Percentiles rank a stretch among this genome's conserved stretches.
Conservation (phyloP, 2,329 filamentous ascomycete species). For the Zopfia rhizophila region DNA sequence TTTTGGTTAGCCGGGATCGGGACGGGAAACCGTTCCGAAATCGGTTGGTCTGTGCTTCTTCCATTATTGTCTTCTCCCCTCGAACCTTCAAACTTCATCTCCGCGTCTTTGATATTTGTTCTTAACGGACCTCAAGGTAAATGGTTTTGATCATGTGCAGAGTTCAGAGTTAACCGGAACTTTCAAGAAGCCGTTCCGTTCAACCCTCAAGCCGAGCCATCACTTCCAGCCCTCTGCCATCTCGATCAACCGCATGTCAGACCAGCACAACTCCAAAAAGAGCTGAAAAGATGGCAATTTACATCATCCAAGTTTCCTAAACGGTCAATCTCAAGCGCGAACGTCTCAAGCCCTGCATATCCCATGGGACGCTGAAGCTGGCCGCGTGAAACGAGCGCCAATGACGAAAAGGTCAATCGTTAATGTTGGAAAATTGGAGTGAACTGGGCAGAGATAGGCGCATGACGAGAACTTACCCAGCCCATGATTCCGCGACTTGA, state of each 20-base stretch:
- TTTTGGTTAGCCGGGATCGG: too few relatives aligned
- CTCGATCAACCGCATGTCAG: conserved; percentile 14
- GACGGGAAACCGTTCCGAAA: too few relatives aligned
- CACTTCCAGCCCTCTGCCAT: conserved; percentile 8
- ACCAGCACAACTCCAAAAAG: conserved; percentile 5
- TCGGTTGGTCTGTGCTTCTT: too few relatives aligned
- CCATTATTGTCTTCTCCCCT: too few relatives aligned
- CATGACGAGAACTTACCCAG: conserved; percentile 8
- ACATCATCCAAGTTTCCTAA: conserved; percentile 10
- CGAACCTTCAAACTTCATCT: too few relatives aligned
- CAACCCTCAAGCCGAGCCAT: too few relatives aligned
- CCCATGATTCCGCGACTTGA: conserved; percentile 18
- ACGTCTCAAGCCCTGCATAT: conserved; percentile 3
- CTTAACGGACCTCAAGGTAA: too few relatives aligned
- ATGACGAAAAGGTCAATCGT: conserved; percentile 1
- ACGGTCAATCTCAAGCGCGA: too few relatives aligned
- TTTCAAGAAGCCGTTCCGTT: too few relatives aligned
- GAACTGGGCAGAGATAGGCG: neutral
- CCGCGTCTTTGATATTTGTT: too few relatives aligned
- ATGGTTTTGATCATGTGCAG: too few relatives aligned
- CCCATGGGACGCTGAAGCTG: conserved; percentile 16
- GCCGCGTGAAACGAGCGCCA: conserved; percentile 1
- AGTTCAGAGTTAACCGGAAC: too few relatives aligned
- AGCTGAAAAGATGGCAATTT: conserved; percentile 10
- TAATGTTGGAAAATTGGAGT: conserved; percentile 17